These are phyloP conservation scores for Starmera quercuum DNA, from an alignment of 805 yeast genomes.

Conservation along the genomic window DNA sequence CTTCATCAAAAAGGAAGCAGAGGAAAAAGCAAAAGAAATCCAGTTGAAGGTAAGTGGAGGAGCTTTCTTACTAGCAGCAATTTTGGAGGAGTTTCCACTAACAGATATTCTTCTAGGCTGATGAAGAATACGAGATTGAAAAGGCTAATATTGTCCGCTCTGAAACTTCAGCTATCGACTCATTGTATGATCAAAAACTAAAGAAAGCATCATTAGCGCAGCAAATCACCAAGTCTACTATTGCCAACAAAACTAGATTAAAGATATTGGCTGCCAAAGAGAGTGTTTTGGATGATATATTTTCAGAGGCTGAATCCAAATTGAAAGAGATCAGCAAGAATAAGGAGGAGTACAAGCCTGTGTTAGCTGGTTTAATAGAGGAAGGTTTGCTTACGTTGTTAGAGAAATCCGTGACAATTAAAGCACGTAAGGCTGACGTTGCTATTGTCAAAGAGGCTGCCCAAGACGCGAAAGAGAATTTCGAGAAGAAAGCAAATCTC, in stretches of 20 bases:
- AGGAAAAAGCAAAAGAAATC: slow-evolving; percentile 96
- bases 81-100: background rate
- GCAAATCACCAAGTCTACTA: slow-evolving; percentile 91
- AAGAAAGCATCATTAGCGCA: slow-evolving; percentile 90
- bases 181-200: slow-evolving; percentile 68
- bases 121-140: slow-evolving; percentile 97
- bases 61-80: background rate
- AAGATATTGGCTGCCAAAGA: slow-evolving; percentile 84
- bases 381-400: slow-evolving; percentile 68
- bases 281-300: slow-evolving; percentile 65
- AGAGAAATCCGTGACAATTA: slow-evolving; percentile 60
- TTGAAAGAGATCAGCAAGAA: slow-evolving; percentile 53
- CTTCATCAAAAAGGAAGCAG: slow-evolving; percentile 98
- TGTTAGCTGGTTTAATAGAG: slow-evolving; percentile 71
- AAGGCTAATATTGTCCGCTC: slow-evolving; percentile 91
- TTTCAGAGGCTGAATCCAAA: slow-evolving; percentile 58
- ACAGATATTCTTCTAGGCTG: slow-evolving; percentile 42
- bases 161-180: slow-evolving; percentile 84
- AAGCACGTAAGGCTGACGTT: slow-evolving; percentile 61
- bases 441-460: slow-evolving; percentile 50
- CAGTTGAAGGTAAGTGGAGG: slow-evolving; percentile 50
- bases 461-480: slow-evolving; percentile 53
- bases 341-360: slow-evolving; percentile 51
- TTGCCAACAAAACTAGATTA: slow-evolving; percentile 91
- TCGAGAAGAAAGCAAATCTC: slow-evolving; percentile 53